These are phyloP conservation scores for Eucalyptus curtisii DNA, from an alignment of 345 rosid genomes.

Conservation along the genomic window DNA sequence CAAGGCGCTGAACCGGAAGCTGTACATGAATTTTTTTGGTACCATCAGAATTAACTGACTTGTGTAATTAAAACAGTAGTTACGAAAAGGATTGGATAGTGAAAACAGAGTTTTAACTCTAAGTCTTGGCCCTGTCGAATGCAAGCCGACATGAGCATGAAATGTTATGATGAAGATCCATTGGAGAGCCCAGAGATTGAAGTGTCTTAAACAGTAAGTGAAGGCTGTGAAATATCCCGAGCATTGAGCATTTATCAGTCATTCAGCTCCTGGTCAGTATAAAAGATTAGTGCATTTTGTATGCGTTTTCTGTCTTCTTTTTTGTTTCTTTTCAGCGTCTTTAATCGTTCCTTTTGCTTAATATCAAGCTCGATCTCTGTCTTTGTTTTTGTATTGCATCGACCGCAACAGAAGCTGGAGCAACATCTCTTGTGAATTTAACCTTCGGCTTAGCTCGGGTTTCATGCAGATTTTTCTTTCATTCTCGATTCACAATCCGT, in stretches of 20 bases:
- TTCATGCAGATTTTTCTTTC: background rate
- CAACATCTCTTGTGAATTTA: background rate
- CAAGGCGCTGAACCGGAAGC: background rate
- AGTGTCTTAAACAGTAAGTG: background rate
- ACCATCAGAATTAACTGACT: background rate
- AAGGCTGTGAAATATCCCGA: background rate
- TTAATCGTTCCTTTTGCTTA: background rate
- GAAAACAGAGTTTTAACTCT: background rate
- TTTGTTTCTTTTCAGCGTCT: background rate
- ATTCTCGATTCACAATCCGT: background rate
- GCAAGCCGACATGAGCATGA: background rate
- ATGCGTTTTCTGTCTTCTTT: background rate
- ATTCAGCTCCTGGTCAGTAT: background rate
- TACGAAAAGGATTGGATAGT: background rate
- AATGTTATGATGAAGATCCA: background rate
- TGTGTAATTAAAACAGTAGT: background rate
- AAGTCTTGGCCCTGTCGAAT: background rate
- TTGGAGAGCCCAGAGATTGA: background rate
- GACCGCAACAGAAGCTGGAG: background rate
- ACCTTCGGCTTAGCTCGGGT: background rate
- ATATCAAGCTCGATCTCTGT: background rate
- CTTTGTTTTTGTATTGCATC: background rate
- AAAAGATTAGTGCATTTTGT: background rate
- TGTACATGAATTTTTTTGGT: background rate
- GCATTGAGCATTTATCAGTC: background rate